These are phyloP conservation scores for Botrytis byssoidea DNA, from an alignment of 2,329 filamentous ascomycete species.

Conservation along the genomic window DNA sequence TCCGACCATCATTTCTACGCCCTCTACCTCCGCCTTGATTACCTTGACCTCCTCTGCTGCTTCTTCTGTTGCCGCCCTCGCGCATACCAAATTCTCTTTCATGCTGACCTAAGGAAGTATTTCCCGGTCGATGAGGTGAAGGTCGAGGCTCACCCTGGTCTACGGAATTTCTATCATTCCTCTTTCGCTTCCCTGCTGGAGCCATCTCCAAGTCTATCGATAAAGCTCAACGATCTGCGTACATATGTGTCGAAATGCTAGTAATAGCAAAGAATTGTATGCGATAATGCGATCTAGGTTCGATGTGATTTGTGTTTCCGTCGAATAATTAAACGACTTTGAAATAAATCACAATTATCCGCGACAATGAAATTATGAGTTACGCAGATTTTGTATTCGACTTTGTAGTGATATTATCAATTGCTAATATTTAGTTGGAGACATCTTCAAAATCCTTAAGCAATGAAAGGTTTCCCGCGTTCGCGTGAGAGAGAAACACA, in stretches of 20 bases:
- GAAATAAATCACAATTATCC: neutral
- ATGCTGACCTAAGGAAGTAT: constrained; percentile 56
- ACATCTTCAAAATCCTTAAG: neutral
- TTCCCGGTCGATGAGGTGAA: constrained; percentile 61
- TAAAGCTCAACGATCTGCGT: constrained; percentile 28
- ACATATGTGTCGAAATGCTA: constrained; percentile 30
- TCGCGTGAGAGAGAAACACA: constrained; percentile 12
- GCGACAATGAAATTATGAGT: neutral
- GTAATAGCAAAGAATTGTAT: neutral
- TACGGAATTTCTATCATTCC: constrained; percentile 38
- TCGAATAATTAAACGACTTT: neutral
- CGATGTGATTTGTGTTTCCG: neutral
- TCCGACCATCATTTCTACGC: constrained; percentile 35
- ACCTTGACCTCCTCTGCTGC: constrained; percentile 47
- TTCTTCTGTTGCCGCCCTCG: constrained; percentile 47
- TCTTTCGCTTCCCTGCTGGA: constrained; percentile 39
- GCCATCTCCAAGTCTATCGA: constrained; percentile 35
- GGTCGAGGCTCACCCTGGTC: constrained; percentile 51
- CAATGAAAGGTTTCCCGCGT: constrained; percentile 23
- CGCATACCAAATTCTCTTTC: constrained; percentile 53
- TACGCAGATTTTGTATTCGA: constrained; percentile 1
- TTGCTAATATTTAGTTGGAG: neutral
- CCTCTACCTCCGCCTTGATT: constrained; percentile 33
- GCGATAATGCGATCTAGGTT: neutral
- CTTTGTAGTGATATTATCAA: neutral